Evolutionary conservation across 768 basidiomycete species (phyloP), one percentile per base, ranked within the genome.

Genomic region (Phaeolepiota aurea): DNA sequence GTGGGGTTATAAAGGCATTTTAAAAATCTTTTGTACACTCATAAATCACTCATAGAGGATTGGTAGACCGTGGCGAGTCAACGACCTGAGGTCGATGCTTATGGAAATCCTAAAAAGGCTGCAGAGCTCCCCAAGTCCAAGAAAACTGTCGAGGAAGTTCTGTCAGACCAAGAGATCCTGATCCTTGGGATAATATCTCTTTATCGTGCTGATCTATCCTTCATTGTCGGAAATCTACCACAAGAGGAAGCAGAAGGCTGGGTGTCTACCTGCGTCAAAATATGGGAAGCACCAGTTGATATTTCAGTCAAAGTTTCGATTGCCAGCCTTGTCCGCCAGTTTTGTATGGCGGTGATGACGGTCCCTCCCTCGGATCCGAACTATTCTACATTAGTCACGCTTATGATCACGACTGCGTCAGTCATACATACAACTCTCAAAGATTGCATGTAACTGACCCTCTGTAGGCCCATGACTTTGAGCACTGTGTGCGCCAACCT

Each of bases 161-260:
- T 87, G 3, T 63, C 71, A 0, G 85, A 87, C 46, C 66, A 75
- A 30, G 87, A 90, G 47, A 65, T 87, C 12, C 66, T 91, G 5
- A 59, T 86, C 7, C 64, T 88, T 2, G 76, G 74, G 3, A 69
- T 87, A n/a, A 61, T 87, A 5, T 69, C 82, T 0, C 62, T 89
- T 20, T 88, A 80, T 79, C 72, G 84, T 14, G 54, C 68, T 1
- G 68, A 72, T 34, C 66, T 72, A 0, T 46, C 60, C 18, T 85
- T 83, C 60, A 76, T 74, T 44, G 59, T 77, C 41, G 63, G 67
- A 19, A 68, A 66, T 4, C 54, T 74, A 21, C 59, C 58, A 1
- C 50, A 62, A 2, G 54, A 58, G 2, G 67, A 74, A 7, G 56
- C 71, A 16, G 58, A 67, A 0, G 54, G 62, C 7, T 81, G 76